A percentile compares a stretch with the other conserved stretches of the same genome.
phyloP scores from a whole-genome alignment of 495 filamentous ascomycete genomes.

The Annulohypoxylon stygium region DNA sequence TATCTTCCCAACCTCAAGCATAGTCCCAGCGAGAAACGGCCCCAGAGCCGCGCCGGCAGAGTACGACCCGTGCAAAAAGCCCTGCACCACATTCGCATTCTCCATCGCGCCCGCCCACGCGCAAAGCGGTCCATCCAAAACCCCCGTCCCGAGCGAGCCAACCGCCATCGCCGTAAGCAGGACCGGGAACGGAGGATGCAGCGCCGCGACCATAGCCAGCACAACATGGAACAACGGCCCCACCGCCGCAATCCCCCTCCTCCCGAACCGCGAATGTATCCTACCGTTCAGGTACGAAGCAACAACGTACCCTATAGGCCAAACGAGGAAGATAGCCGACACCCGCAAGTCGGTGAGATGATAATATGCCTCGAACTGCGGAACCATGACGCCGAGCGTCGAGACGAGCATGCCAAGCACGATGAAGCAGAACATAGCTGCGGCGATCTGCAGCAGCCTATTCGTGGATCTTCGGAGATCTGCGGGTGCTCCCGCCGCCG shows the following conservation, averaged over 20 bases:
- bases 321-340: conserved; percentile 78
- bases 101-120: conserved; percentile 76
- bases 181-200: conserved; percentile 73
- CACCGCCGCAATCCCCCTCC: conserved; percentile 73
- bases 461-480: background rate
- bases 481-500: background rate
- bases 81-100: conserved; percentile 71
- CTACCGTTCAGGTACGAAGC: conserved; percentile 71
- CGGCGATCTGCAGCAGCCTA: conserved; percentile 28
- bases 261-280: conserved; percentile 64
- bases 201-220: conserved; percentile 70
- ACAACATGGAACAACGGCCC: conserved; percentile 70
- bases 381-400: conserved; percentile 41
- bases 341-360: conserved; percentile 74
- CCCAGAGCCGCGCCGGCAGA: conserved; percentile 74
- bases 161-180: conserved; percentile 71
- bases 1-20: conserved; percentile 61
- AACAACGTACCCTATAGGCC: conserved; percentile 75
- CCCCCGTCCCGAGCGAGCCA: conserved; percentile 70
- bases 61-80: conserved; percentile 73
- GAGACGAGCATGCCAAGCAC: conserved; percentile 37
- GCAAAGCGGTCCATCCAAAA: conserved; percentile 75
- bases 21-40: conserved; percentile 74
- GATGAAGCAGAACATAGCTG: conserved; percentile 36
- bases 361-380: conserved; percentile 67